Conservation (phyloP, 306 rosid genomes). For the Gillenia trifoliata region DNA sequence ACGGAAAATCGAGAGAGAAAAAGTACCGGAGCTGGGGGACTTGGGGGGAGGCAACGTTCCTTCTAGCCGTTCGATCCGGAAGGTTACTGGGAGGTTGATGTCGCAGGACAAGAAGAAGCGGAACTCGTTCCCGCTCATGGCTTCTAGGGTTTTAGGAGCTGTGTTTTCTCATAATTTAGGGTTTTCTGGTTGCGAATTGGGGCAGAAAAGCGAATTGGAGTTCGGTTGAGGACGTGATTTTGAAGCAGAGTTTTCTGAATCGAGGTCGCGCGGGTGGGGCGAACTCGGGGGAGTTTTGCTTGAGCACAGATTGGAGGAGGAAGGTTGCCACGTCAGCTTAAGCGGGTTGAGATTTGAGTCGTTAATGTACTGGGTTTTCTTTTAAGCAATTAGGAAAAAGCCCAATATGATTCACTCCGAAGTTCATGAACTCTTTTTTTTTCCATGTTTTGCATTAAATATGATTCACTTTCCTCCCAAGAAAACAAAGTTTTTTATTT, state of each 20-base stretch:
- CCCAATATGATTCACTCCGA: background rate
- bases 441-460: background rate
- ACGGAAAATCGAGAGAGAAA: background rate
- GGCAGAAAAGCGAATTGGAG: background rate
- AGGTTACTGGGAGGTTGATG: conserved; percentile 82
- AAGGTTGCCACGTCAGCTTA: background rate
- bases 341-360: background rate
- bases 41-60: conserved; percentile 57
- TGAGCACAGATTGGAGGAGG: background rate
- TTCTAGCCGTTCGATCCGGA: conserved; percentile 74
- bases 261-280: background rate
- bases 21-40: conserved; percentile 45
- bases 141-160: background rate
- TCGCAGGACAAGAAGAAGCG: conserved; percentile 97
- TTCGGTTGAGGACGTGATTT: background rate
- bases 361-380: background rate
- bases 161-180: background rate
- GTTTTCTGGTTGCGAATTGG: background rate
- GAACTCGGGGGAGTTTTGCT: background rate
- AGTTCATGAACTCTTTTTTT: background rate
- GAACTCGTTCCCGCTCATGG: conserved; percentile 83
- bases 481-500: too few relatives aligned
- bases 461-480: too few relatives aligned
- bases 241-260: background rate
- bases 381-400: background rate